Conservation (phyloP, 495 filamentous ascomycete species). For the Delitschia confertaspora region DNA sequence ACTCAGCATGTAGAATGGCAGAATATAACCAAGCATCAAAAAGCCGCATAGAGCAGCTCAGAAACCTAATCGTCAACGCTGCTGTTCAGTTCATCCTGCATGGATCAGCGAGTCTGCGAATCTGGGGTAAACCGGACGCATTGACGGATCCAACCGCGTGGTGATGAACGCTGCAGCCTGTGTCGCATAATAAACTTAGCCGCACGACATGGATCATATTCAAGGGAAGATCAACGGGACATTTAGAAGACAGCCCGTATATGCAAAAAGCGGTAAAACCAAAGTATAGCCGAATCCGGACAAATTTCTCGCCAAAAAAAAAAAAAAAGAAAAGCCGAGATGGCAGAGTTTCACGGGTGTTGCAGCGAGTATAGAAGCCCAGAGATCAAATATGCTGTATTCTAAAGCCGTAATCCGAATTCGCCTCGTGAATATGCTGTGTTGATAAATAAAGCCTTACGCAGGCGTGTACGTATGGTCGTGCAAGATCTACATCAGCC, state of each 20-base stretch:
- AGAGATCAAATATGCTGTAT: not conserved
- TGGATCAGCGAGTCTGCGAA: slow-evolving; percentile 3
- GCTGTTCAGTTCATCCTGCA: not conserved
- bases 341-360: not conserved
- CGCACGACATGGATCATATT: slow-evolving; percentile 6
- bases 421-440: no score
- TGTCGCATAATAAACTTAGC: slow-evolving; percentile 20
- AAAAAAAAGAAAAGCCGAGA: not conserved
- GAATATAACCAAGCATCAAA: no score
- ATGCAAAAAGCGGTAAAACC: no score
- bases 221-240: slow-evolving; percentile 12
- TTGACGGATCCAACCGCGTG: slow-evolving; percentile 8
- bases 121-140: slow-evolving; percentile 26
- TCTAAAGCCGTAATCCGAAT: not conserved
- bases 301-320: not conserved
- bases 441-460: no score
- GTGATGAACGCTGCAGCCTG: slow-evolving; percentile 10
- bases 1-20: slow-evolving; percentile 9
- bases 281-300: no score
- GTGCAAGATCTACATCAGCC: not conserved
- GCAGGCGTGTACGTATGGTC: no score
- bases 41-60: no score
- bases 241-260: slow-evolving; percentile 9
- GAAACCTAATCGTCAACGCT: slow-evolving; percentile 4
- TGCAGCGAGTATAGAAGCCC: not conserved